Evolutionary conservation across 441 rosid species (phyloP).

Genomic region (Monsonia emarginata): DNA sequence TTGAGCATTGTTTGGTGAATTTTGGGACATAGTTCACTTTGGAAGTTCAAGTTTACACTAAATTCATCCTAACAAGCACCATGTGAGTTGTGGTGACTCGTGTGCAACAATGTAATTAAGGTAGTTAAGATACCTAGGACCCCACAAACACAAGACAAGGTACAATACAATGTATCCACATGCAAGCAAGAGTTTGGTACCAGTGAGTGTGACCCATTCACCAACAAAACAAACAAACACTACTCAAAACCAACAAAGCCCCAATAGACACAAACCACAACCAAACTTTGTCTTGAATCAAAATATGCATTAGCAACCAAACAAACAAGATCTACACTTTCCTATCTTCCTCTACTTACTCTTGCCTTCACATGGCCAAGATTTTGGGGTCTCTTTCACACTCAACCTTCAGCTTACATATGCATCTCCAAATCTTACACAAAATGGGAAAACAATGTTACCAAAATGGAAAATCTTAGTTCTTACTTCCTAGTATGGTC

Average conservation of each 20-base stretch:
- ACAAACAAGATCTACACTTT: constrained; percentile 9
- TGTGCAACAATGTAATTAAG: constrained; percentile 13
- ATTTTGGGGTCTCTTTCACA: constrained; percentile 7
- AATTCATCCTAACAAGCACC: too few species aligned
- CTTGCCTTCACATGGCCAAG: constrained; percentile 15
- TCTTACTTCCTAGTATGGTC: background rate
- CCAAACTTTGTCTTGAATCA: constrained; percentile 2
- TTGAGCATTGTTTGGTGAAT: too few species aligned
- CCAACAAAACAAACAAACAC: constrained; percentile 7
- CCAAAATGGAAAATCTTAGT: background rate
- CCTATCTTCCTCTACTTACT: background rate
- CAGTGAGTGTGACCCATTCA: constrained; percentile 6
- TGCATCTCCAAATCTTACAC: background rate
- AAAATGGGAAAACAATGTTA: background rate
- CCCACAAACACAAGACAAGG: constrained; percentile 15
- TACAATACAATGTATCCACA: constrained; percentile 3
- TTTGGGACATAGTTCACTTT: too few species aligned
- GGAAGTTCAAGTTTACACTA: too few species aligned
- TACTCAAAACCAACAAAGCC: constrained; percentile 4
- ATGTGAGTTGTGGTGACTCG: background rate
- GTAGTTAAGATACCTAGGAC: background rate
- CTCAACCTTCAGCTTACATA: background rate
- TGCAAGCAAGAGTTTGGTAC: constrained; percentile 19
- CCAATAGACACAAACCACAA: background rate
- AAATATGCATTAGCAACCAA: too few species aligned